phyloP scores from a whole-genome alignment of 352 stramenopile species.

The Phytophthora pisi region DNA sequence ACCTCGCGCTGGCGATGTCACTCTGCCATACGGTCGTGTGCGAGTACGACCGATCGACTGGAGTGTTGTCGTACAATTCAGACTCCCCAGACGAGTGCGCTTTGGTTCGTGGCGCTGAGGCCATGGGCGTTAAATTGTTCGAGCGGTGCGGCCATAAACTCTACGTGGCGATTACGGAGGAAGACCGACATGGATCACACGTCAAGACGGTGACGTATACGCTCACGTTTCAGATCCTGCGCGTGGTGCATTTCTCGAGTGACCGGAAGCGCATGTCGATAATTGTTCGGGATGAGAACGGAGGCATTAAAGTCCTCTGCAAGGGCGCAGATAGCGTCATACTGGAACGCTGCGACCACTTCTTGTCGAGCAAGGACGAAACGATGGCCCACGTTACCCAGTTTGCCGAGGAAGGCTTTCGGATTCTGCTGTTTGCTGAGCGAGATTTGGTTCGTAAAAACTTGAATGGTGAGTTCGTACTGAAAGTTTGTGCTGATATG shows the following conservation, averaged over 20 bases:
- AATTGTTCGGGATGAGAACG: conserved; percentile 64
- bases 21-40: conserved; percentile 90
- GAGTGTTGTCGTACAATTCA: conserved; percentile 82
- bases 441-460: conserved; percentile 56
- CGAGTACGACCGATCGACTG: conserved; percentile 47
- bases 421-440: conserved; percentile 87
- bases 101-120: conserved; percentile 80
- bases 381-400: conserved; percentile 82
- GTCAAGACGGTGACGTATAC: conserved; percentile 75
- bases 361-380: conserved; percentile 51
- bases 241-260: conserved; percentile 78
- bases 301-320: conserved; percentile 68
- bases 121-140: conserved; percentile 85
- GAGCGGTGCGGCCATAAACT: conserved; percentile 55
- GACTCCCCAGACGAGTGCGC: conserved; percentile 94
- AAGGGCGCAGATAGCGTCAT: conserved; percentile 87
- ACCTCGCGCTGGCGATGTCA: conserved; percentile 75
- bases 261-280: conserved; percentile 87
- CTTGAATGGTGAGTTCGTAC: not conserved
- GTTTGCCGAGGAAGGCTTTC: conserved; percentile 86
- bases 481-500: not conserved
- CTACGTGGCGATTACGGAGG: conserved; percentile 67
- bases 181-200: conserved; percentile 56
- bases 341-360: conserved; percentile 67
- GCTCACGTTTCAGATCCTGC: conserved; percentile 69